Evolutionary conservation across 805 yeast genomes (phyloP), one percentile per base, ranked within the genome.

Genomic region (Torulaspora gathmanii): DNA sequence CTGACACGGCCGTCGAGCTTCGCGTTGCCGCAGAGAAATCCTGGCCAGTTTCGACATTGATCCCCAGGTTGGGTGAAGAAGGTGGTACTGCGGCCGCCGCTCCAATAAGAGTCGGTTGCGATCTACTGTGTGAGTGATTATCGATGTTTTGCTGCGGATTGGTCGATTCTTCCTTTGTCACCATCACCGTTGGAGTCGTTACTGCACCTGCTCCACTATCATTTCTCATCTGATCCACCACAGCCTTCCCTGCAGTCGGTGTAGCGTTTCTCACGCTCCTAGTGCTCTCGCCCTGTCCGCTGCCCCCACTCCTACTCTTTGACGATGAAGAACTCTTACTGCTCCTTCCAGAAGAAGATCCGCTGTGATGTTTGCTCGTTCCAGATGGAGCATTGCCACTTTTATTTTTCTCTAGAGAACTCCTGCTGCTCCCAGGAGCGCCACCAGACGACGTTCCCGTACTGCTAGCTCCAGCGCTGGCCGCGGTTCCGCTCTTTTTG

Each of bases 51-150:
- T 36, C 40, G 13, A 28, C 19, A 28, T 25, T 29, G n/a, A 51
- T 27, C 9, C 36, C 50, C 11, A 52, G 49, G 13, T 48, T 51
- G 3, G 54, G 47, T 4, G 57, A 52, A n/a, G 53, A 17, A 12
- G 58, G 54, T 5, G 52, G 40, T 19, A 55, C 51, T 15, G 57
- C 53, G 6, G 59, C 46, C 15, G 61, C 56, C 7, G 64, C 64
- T 11, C 57, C 64, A 9, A 61, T 45, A 15, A 61, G 45, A 15
- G 63, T 49, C 6, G 65, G 65, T 25, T 60, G 61, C 4, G 56
- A 31, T 25, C 44, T 42, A 34, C 34, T 34, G 15, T 29, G 36
- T 17, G 42, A 30, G 15, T 40, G 44, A 12, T 20, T 28, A 17
- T 37, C 37, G 7, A 20, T 20, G n/a, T 20, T 29, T 11, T 31